A percentile compares a stretch with the other conserved stretches of the same genome.
These are phyloP conservation scores for Opeltia flavorubescens DNA, from an alignment of 495 filamentous ascomycete species.

Conservation along the genomic window DNA sequence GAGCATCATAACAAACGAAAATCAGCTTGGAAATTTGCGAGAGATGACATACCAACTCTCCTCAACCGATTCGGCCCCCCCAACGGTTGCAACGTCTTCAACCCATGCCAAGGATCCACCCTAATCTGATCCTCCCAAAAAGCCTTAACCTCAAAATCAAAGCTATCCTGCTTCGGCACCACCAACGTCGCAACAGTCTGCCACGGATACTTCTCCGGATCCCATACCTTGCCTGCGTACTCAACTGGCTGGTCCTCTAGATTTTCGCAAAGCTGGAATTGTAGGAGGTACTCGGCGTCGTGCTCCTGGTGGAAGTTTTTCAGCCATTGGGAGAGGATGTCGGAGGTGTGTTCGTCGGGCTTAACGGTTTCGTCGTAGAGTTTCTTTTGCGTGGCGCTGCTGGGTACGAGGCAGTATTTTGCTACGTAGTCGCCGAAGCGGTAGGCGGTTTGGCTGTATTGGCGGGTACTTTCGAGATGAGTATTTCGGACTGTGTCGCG, in stretches of 20 bases:
- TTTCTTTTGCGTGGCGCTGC: constrained; percentile 26
- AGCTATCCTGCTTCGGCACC: constrained; percentile 31
- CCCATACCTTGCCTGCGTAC: constrained; percentile 33
- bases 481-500: constrained; percentile 25
- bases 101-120: constrained; percentile 30
- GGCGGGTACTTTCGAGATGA: constrained; percentile 28
- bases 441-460: constrained; percentile 35
- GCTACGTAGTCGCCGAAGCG: constrained; percentile 34
- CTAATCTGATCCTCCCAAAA: constrained; percentile 36
- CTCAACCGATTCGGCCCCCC: constrained; percentile 30
- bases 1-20: not conserved
- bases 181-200: constrained; percentile 30
- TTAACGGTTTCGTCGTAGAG: constrained; percentile 26
- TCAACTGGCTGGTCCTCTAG: constrained; percentile 35
- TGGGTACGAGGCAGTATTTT: constrained; percentile 32
- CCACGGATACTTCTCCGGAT: constrained; percentile 33
- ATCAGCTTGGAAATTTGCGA: not conserved
- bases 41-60: constrained; percentile 19
- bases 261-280: constrained; percentile 31
- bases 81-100: constrained; percentile 29
- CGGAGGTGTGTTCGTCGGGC: constrained; percentile 20
- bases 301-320: constrained; percentile 27
- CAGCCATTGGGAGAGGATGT: constrained; percentile 29
- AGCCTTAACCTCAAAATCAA: constrained; percentile 24
- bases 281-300: constrained; percentile 33